Evolutionary conservation across 139 green algal genomes (phyloP).

Genomic region (Spirogloea muscicola): DNA sequence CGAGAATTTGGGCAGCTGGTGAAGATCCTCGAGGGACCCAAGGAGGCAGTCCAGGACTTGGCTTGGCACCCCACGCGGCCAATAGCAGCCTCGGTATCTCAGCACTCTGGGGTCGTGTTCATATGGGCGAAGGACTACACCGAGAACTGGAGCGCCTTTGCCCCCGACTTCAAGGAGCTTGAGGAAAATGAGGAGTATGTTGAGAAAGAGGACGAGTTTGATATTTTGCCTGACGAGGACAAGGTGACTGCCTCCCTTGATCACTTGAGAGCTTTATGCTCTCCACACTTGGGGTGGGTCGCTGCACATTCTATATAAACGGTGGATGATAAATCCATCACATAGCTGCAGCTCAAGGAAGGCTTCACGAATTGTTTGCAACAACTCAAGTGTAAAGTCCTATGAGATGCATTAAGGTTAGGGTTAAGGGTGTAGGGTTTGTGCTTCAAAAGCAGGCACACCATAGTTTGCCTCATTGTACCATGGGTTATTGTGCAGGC

Average conservation of each 20-base stretch:
- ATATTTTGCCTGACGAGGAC: constrained; percentile 55
- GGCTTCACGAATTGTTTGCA: no score
- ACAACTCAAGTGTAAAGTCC: no score
- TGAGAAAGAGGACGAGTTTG: constrained; percentile 91
- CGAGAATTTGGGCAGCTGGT: constrained; percentile 57
- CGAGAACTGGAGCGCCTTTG: constrained; percentile 92
- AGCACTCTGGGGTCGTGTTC: constrained; percentile 58
- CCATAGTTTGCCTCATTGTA: no score
- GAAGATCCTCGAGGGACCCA: constrained; percentile 66
- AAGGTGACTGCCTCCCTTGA: constrained; percentile 13
- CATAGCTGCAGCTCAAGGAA: no score
- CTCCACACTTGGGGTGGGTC: neutral
- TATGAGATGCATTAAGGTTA: no score
- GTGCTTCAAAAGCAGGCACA: no score
- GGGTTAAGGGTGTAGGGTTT: no score
- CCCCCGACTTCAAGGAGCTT: constrained; percentile 90
- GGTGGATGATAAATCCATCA: no score
- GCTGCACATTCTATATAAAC: no score
- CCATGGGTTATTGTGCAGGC: neutral
- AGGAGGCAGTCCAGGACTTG: constrained; percentile 54
- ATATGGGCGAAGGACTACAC: constrained; percentile 77
- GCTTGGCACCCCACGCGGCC: constrained; percentile 72
- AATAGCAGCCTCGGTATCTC: constrained; percentile 59
- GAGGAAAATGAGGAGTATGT: constrained; percentile 84
- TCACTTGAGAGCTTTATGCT: no score